Evolutionary conservation across 768 basidiomycete genomes (phyloP), one percentile per base, ranked within the genome.

Genomic region (Hericium coralloides): DNA sequence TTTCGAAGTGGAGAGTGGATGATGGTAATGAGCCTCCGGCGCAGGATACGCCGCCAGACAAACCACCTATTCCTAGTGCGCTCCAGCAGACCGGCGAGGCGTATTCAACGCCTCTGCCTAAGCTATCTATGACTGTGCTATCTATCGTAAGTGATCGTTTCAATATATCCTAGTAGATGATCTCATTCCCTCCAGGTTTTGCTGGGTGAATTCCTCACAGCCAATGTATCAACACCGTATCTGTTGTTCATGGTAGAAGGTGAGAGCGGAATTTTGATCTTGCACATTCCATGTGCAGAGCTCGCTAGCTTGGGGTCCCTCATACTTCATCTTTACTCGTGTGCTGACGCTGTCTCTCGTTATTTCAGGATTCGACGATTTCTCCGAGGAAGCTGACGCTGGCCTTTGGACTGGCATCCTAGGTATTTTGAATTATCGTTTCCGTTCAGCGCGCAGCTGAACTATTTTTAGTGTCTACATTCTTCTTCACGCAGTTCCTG

Each of bases 401-500:
- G 94, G 93, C 23, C 89, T 89, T 60, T 92, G 87, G 84, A 90
- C 90, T 0, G 93, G 93, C 41, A 77, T 93, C 58, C 77, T 95
- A 38, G 49, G 49, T 50, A 25, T 6, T 18, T 26, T 15, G 14
- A 26, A 9, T 36, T 50, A 12, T n/a, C 31, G n/a, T 65, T 57
- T 20, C 60, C 61, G 58, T 43, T 6, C 31, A 31, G 10, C 31
- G 10, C 7, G 31, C 31, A 31, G 54, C 43, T 9, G n/a, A 45
- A 10, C n/a, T 45, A 45, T n/a, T n/a, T 20, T 20, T 50, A 50
- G 89, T 91, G 25, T 80, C 90, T 38, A 83, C 82, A 2, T 93
- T 94, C 73, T 98, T 98, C 75, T 74, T 97, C 64, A 93, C 95
- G 2, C 97, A 99, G 66, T 98, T 98, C 72, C 73, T 95, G 31